Percentiles rank a stretch among this genome's conserved stretches.
Conservation (phyloP, 208 protist species). For the Borovskyia barvae region DNA sequence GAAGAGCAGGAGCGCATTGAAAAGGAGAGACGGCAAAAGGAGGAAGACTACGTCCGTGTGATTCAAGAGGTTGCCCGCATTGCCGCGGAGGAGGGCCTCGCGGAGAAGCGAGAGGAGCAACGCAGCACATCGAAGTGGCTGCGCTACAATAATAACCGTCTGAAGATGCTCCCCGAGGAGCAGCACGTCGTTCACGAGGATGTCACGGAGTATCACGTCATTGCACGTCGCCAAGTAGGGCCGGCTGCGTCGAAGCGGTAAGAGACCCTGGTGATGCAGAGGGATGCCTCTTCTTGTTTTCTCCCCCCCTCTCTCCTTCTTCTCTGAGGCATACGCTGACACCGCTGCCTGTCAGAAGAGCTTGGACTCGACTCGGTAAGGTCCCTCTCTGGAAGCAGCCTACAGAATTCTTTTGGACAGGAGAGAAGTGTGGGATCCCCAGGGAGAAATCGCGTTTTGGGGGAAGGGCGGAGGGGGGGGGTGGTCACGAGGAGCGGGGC, state of each 20-base stretch:
- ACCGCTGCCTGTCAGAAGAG: too few species aligned
- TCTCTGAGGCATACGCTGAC: too few species aligned
- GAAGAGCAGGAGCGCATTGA: constrained; percentile 35
- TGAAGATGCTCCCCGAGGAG: constrained; percentile 69
- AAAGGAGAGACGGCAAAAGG: constrained; percentile 51
- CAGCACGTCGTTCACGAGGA: constrained; percentile 68
- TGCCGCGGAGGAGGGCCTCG: constrained; percentile 41
- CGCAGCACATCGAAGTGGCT: constrained; percentile 63
- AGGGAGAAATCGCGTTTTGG: too few species aligned
- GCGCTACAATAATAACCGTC: constrained; percentile 61
- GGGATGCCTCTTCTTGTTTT: background rate
- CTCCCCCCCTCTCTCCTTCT: background rate
- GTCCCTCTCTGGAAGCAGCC: too few species aligned
- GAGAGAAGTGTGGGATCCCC: too few species aligned
- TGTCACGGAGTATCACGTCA: constrained; percentile 69
- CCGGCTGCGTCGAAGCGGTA: constrained; percentile 4
- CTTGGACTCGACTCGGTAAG: too few species aligned
- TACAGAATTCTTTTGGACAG: too few species aligned
- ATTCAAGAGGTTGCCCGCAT: constrained; percentile 70
- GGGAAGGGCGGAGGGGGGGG: too few species aligned
- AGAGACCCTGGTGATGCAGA: background rate
- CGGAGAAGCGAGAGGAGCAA: constrained; percentile 55
- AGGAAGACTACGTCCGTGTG: constrained; percentile 71
- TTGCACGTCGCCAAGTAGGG: constrained; percentile 34
- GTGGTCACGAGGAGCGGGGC: too few species aligned